These are phyloP conservation scores for Poa annua DNA, from an alignment of 176 grass and related monocot genomes.

Conservation along the genomic window DNA sequence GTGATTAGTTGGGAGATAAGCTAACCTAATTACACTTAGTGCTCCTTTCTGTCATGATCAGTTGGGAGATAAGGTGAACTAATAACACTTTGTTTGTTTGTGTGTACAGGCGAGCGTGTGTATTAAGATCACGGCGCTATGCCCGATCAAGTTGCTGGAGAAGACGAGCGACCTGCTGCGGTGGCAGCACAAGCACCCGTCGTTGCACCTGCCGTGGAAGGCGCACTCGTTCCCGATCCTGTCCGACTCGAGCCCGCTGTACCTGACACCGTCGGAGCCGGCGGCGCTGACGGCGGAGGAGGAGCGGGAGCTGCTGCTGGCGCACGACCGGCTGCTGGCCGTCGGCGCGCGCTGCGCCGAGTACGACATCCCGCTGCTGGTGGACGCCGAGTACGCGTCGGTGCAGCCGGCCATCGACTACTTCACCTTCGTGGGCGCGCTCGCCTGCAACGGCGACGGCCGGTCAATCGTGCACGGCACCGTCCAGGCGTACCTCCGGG, in stretches of 20 bases:
- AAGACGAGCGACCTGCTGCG: slow-evolving; percentile 78
- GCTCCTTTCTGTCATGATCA: too few species aligned
- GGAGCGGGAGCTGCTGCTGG: slow-evolving; percentile 60
- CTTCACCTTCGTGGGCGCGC: slow-evolving; percentile 71
- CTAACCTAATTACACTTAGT: too few species aligned
- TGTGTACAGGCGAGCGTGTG: slow-evolving; percentile 78
- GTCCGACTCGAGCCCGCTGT: slow-evolving; percentile 67
- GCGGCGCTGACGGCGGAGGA: slow-evolving; percentile 59
- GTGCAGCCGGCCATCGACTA: slow-evolving; percentile 95
- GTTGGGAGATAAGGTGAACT: too few species aligned
- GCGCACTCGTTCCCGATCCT: slow-evolving; percentile 64
- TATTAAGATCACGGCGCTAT: slow-evolving; percentile 91
- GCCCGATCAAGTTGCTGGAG: slow-evolving; percentile 79
- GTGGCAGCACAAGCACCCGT: slow-evolving; percentile 79
- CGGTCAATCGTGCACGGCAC: slow-evolving; percentile 70
- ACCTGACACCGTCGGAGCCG: slow-evolving; percentile 66
- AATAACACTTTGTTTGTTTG: neutral
- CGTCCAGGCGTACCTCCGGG: slow-evolving; percentile 85
- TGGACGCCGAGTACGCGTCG: slow-evolving; percentile 88
- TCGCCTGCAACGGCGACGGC: slow-evolving; percentile 53
- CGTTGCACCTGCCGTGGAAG: slow-evolving; percentile 76
- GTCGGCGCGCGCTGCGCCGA: slow-evolving; percentile 65
- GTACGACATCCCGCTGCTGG: slow-evolving; percentile 64
- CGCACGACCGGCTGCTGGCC: slow-evolving; percentile 57
- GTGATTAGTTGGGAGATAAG: too few species aligned